phyloP scores from a whole-genome alignment of 768 basidiomycete genomes.

The Kwoniella pini region DNA sequence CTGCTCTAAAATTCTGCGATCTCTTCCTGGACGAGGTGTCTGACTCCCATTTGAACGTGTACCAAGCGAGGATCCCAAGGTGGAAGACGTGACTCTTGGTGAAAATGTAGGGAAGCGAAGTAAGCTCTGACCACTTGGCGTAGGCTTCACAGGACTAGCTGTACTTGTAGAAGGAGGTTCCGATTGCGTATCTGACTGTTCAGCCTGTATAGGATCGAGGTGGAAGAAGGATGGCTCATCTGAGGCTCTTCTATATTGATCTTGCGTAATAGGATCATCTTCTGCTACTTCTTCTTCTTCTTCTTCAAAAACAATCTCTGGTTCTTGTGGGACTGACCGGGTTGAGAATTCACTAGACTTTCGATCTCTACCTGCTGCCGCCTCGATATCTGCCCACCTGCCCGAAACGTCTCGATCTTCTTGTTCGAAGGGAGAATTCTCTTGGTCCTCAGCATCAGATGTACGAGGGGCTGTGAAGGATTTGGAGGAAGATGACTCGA shows the following conservation, averaged over 20 bases:
- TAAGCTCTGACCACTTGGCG: constrained; percentile 7
- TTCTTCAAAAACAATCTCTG: constrained; percentile 21
- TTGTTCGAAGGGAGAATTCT: too few species aligned
- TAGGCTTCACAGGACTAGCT: not conserved
- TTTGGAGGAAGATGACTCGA: constrained; percentile 23
- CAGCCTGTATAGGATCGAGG: constrained; percentile 18
- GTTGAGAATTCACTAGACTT: not conserved
- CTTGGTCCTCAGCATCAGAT: constrained; percentile 3
- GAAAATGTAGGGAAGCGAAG: constrained; percentile 16
- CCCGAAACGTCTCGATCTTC: constrained; percentile 10
- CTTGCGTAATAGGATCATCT: constrained; percentile 16
- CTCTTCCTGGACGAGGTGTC: not conserved
- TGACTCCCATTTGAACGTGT: constrained; percentile 16
- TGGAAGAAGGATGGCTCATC: constrained; percentile 21
- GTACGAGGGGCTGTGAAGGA: constrained; percentile 11
- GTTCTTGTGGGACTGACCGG: not conserved
- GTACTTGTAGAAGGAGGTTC: not conserved
- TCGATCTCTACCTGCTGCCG: constrained; percentile 10
- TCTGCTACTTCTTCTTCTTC: constrained; percentile 17
- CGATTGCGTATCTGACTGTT: not conserved
- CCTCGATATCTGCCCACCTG: constrained; percentile 15
- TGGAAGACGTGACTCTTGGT: not conserved
- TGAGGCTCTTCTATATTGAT: constrained; percentile 28
- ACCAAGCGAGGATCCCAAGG: constrained; percentile 5
- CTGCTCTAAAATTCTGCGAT: not conserved